Conservation (phyloP, 306 rosid genomes). For the Pachyrhizus erosus region DNA sequence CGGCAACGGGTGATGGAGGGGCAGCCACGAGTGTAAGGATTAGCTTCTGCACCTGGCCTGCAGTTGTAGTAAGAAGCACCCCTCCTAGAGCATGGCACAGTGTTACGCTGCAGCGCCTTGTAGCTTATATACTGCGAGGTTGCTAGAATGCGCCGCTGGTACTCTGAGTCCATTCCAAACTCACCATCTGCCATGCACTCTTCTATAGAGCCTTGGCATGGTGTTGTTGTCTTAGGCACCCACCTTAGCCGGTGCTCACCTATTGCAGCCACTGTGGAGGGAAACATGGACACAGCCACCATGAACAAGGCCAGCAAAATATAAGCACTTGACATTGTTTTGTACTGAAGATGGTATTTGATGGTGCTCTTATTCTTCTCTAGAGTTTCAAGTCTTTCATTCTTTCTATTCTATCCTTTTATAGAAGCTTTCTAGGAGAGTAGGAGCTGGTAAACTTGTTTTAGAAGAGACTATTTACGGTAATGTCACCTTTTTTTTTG, state of each 20-base stretch:
- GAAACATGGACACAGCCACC: slow-evolving; percentile 25
- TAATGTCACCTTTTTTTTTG: slow-evolving; percentile 3
- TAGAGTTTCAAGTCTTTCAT: slow-evolving; percentile 22
- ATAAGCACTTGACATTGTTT: slow-evolving; percentile 51
- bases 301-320: slow-evolving; percentile 41
- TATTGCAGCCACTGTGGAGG: slow-evolving; percentile 29
- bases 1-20: slow-evolving; percentile 79
- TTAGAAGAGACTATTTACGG: slow-evolving; percentile 32
- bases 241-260: slow-evolving; percentile 47
- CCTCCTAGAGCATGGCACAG: slow-evolving; percentile 73
- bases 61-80: slow-evolving; percentile 94
- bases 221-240: slow-evolving; percentile 45
- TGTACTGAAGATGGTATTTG: not conserved
- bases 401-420: slow-evolving; percentile 30
- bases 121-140: slow-evolving; percentile 79
- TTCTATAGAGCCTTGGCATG: slow-evolving; percentile 67
- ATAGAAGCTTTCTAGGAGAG: slow-evolving; percentile 36
- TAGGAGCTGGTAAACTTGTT: slow-evolving; percentile 43
- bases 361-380: slow-evolving; percentile 18
- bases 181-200: slow-evolving; percentile 68
- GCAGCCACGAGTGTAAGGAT: slow-evolving; percentile 87
- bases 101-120: slow-evolving; percentile 71
- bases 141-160: slow-evolving; percentile 78
- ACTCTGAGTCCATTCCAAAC: slow-evolving; percentile 59
- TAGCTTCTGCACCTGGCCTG: slow-evolving; percentile 65